phyloP scores from a whole-genome alignment of 805 yeast genomes.

The Ogataea pignaliae region DNA sequence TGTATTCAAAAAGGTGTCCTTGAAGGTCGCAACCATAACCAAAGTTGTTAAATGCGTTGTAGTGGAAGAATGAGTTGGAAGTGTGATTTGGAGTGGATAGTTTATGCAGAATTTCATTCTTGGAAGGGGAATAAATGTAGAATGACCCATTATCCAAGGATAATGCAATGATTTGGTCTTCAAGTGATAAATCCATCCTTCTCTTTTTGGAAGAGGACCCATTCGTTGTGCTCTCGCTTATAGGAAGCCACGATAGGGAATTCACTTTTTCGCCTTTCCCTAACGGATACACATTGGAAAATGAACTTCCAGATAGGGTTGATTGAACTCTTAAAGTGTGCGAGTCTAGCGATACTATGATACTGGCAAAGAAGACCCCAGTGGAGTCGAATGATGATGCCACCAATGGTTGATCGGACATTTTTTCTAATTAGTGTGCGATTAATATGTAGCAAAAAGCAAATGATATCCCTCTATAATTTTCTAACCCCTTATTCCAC shows the following conservation, averaged over 20 bases:
- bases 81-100: constrained; percentile 27
- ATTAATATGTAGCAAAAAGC: too few relatives aligned
- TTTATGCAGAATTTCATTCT: constrained; percentile 51
- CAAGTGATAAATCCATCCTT: constrained; percentile 24
- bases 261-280: constrained; percentile 48
- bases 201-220: constrained; percentile 25
- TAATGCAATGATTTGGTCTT: constrained; percentile 48
- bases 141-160: constrained; percentile 65
- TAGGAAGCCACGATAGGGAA: constrained; percentile 49
- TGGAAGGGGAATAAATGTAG: constrained; percentile 62
- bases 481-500: too few relatives aligned
- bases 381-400: constrained; percentile 56
- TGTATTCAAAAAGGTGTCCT: constrained; percentile 62
- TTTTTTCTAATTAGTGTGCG: not conserved
- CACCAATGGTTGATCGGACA: constrained; percentile 17
- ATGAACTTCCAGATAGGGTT: constrained; percentile 33
- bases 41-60: constrained; percentile 35
- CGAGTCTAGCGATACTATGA: constrained; percentile 61
- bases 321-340: constrained; percentile 67
- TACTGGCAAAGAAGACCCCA: constrained; percentile 61
- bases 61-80: constrained; percentile 40
- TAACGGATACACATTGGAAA: constrained; percentile 41
- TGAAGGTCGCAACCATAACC: constrained; percentile 58
- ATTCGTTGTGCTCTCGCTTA: constrained; percentile 1
- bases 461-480: too few relatives aligned